A percentile compares a stretch with the other conserved stretches of the same genome.
phyloP scores from a whole-genome alignment of 768 basidiomycete species.

The Psilocybe azurescens region DNA sequence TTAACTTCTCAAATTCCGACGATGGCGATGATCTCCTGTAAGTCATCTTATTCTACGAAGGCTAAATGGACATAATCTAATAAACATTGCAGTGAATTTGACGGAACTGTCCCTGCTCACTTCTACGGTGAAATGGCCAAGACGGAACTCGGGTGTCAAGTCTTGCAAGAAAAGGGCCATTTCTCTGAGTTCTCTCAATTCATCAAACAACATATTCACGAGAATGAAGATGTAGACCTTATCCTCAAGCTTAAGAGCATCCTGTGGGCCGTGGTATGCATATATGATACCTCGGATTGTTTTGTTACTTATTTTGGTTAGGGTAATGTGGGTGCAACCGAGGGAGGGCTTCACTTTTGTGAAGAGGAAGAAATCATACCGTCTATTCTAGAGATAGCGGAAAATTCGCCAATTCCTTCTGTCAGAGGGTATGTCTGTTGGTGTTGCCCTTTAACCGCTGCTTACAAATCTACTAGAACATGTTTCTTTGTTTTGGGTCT shows the following conservation, averaged over 20 bases:
- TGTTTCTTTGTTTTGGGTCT: conserved; percentile 96
- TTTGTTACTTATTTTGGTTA: background rate
- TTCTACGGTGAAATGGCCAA: conserved; percentile 99
- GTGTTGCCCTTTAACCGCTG: background rate
- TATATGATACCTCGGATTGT: background rate
- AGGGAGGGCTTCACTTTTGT: conserved; percentile 90
- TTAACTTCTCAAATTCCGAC: conserved; percentile 60
- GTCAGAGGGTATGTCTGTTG: conserved; percentile 80
- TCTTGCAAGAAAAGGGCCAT: conserved; percentile 89
- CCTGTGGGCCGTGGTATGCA: conserved; percentile 92
- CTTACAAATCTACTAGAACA: conserved; percentile 58
- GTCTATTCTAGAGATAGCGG: conserved; percentile 88
- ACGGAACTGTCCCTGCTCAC: conserved; percentile 89
- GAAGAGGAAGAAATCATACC: conserved; percentile 96
- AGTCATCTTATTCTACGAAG: conserved; percentile 22
- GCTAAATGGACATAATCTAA: background rate
- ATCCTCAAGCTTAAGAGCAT: conserved; percentile 93
- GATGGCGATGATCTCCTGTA: conserved; percentile 70
- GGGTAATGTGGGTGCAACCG: conserved; percentile 94
- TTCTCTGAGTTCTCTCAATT: conserved; percentile 91
- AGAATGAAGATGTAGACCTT: conserved; percentile 81
- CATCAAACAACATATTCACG: conserved; percentile 85
- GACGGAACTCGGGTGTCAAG: conserved; percentile 92
- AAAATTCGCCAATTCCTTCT: conserved; percentile 86
- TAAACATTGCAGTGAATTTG: conserved; percentile 60